phyloP scores from a whole-genome alignment of 257 asterid species.

The Solanum megistacrolobum region DNA sequence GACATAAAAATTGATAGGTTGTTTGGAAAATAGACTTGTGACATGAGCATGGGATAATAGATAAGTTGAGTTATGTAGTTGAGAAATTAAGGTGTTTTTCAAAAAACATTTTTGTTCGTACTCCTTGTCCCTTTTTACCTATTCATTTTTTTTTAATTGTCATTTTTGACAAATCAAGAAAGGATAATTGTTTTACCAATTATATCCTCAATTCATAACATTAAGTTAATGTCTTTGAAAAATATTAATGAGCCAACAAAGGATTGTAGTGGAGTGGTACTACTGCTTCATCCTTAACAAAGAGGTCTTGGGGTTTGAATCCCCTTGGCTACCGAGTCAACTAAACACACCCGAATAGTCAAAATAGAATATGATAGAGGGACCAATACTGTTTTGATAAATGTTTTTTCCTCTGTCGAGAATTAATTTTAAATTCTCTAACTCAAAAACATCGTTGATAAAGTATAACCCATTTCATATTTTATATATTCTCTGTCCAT shows the following conservation, averaged over 20 bases:
- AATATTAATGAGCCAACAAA: no score
- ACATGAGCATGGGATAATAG: neutral
- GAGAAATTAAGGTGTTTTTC: neutral
- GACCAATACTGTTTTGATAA: neutral
- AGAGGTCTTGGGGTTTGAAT: no score
- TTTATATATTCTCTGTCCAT: neutral
- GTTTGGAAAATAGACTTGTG: neutral
- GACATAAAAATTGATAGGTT: neutral
- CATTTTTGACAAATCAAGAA: no score
- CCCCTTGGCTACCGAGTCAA: fast-evolving
- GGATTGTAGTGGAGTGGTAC: no score
- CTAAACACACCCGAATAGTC: neutral
- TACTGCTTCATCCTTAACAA: no score
- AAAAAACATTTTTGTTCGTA: no score
- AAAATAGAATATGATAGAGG: neutral
- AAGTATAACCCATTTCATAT: neutral
- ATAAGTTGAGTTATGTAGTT: neutral
- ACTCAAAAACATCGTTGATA: neutral
- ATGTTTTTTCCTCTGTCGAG: neutral
- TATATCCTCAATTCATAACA: no score
- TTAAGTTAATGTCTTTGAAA: neutral
- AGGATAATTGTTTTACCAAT: no score
- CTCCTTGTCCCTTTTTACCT: neutral
- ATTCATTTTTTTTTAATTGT: no score
- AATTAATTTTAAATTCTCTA: neutral